Percentiles rank a stretch among this genome's conserved stretches.
Evolutionary conservation across 2,329 filamentous ascomycete genomes (phyloP).

Genomic region (Cladosporium sphaerospermum): DNA sequence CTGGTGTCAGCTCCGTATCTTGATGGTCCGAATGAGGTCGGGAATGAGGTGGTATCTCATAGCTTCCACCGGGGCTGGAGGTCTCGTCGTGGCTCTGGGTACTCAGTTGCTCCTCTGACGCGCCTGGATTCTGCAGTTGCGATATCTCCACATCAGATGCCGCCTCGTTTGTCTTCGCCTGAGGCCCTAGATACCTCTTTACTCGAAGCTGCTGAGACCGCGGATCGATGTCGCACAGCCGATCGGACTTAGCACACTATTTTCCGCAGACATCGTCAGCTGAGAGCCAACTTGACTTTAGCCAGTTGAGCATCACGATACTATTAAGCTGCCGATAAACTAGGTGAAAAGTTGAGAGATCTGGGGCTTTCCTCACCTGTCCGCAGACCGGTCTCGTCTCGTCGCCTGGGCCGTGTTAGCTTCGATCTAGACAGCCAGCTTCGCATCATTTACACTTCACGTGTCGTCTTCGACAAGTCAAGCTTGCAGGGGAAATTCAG

Average conservation of each 20-base stretch:
- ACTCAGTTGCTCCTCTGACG: neutral
- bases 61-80: neutral
- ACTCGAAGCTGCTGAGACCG: conserved; percentile 5
- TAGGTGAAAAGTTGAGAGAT: neutral
- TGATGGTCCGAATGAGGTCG: neutral
- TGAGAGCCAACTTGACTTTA: neutral
- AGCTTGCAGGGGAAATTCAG: neutral
- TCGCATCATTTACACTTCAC: conserved; percentile 3
- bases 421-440: conserved; percentile 2
- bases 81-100: neutral
- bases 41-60: neutral
- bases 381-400: conserved; percentile 1
- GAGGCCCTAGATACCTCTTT: neutral
- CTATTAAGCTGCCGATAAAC: neutral
- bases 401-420: conserved; percentile 1
- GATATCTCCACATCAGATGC: neutral
- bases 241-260: conserved; percentile 3
- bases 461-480: conserved; percentile 3
- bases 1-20: neutral
- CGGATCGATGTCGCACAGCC: conserved; percentile 1
- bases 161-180: neutral
- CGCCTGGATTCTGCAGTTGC: neutral
- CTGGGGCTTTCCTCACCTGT: neutral
- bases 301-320: neutral
- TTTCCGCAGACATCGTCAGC: conserved; percentile 1